Base-by-base conservation (phyloP, 345 rosid genomes). In the Heritiera fomes region DNA sequence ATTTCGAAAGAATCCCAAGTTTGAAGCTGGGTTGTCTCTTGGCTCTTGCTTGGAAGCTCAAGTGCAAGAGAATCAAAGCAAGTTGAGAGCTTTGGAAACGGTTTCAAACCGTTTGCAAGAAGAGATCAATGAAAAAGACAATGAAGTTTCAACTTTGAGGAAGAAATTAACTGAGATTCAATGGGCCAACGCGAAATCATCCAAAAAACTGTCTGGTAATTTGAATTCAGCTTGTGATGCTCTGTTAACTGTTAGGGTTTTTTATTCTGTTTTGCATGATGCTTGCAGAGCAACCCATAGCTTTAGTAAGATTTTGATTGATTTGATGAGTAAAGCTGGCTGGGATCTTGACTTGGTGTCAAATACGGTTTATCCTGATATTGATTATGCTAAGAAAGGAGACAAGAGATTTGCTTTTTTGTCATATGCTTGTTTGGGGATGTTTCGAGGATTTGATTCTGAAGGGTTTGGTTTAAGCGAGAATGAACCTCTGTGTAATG, bases 281-380 rank as follows among this genome's bases (percentile, higher is more conserved):
- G 87, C 87, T 11, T 83, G 87, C 75, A 87, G 85, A 86, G 90
- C 89, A 80, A 83, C 84, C 1, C 88, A 84, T 83, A 89, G 83
- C 34, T 96, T 96, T 62, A 90, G 91, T 69, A 94, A 82, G 85
- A 86, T 90, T 84, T 75, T 96, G 90, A 89, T 92, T 74, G 85
- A 58, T 47, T 86, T 94, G 91, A 96, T 94, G 98, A 89, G 77
- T 63, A 91, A 87, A 87, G 90, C 95, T 80, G 89, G 90, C 40
- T 96, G 99, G 99, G 93, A 96, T 90, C 88, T 96, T 91, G 87
- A 89, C 84, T 85, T 91, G 87, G 98, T 89, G 0, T 97, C 98
- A 8, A 85, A 71, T 56, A 92, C 88, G 30, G 88, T 92, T 83
- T 90, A 91, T 86, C 64, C 82, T 73, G 89, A 86, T 84, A 73